Conservation (phyloP, 1,284 basidiomycete genomes). For the Ceratobasidium sp. region DNA sequence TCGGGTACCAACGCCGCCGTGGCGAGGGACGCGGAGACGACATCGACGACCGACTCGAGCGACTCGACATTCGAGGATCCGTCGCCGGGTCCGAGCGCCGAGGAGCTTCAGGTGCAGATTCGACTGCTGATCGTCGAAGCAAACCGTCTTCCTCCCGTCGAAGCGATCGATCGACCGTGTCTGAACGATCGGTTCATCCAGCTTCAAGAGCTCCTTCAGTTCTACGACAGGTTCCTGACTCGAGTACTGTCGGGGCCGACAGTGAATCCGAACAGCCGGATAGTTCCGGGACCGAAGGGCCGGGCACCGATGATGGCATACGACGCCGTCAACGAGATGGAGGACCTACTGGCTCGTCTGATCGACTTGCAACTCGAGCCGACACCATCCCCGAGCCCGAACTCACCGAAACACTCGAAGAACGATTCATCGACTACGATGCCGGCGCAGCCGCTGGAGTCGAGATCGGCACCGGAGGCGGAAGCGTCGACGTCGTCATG, state of each 20-base stretch:
- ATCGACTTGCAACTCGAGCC: background rate
- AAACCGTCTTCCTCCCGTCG: no score
- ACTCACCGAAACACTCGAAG: background rate
- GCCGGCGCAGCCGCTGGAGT: no score
- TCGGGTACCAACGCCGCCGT: no score
- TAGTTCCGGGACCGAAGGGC: background rate
- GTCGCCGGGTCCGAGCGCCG: no score
- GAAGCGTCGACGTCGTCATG: background rate
- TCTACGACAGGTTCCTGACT: background rate
- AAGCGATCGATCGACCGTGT: no score
- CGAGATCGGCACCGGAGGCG: background rate
- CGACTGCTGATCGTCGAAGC: no score
- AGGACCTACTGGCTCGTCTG: slow-evolving; percentile 44
- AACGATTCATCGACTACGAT: background rate
- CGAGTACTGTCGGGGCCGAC: no score
- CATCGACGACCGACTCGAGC: no score
- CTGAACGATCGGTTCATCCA: background rate
- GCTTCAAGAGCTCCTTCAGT: background rate
- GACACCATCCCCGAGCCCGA: slow-evolving; percentile 45
- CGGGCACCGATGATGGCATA: slow-evolving; percentile 50
- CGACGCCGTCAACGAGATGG: slow-evolving; percentile 49
- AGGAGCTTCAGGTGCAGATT: no score
- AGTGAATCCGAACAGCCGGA: background rate
- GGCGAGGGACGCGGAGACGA: no score
- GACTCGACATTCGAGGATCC: no score